Conservation (phyloP, 805 yeast species). For the Lipomyces sp. region DNA sequence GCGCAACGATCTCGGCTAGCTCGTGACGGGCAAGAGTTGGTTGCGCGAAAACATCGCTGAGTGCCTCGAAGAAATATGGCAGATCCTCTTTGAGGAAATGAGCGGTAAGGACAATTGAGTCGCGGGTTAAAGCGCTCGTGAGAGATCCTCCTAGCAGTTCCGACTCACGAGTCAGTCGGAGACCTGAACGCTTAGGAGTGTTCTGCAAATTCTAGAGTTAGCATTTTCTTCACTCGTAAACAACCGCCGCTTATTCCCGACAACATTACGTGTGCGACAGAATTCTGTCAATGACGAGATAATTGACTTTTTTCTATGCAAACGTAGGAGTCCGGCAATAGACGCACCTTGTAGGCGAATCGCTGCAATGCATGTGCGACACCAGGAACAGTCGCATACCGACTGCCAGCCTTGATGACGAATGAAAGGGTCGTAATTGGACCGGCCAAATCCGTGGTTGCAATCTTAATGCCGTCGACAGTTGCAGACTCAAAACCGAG, state of each 20-base stretch:
- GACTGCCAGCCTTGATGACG: conserved; percentile 85
- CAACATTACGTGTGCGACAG: too few species aligned
- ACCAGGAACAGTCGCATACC: conserved; percentile 72
- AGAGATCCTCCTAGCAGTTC: conserved; percentile 90
- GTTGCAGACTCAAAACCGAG: conserved; percentile 44
- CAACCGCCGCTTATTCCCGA: neutral
- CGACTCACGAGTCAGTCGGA: conserved; percentile 91
- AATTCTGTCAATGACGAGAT: too few species aligned
- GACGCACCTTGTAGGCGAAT: conserved; percentile 62
- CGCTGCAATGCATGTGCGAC: conserved; percentile 82
- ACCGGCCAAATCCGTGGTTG: conserved; percentile 59
- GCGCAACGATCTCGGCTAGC: conserved; percentile 77
- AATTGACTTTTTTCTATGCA: neutral
- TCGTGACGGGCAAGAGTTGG: conserved; percentile 57
- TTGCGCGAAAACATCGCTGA: conserved; percentile 63
- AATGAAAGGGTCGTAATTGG: conserved; percentile 77
- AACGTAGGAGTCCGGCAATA: neutral
- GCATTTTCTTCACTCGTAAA: neutral
- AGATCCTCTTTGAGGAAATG: conserved; percentile 83
- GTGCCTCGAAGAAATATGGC: conserved; percentile 87
- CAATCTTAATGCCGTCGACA: conserved; percentile 54
- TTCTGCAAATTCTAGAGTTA: conserved; percentile 50
- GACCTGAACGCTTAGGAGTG: conserved; percentile 81
- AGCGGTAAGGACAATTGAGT: conserved; percentile 77
- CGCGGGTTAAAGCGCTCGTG: conserved; percentile 75